Evolutionary conservation across 1,284 basidiomycete species (phyloP), one percentile per base, ranked within the genome.

Genomic region (Phellinidium pouzarii): DNA sequence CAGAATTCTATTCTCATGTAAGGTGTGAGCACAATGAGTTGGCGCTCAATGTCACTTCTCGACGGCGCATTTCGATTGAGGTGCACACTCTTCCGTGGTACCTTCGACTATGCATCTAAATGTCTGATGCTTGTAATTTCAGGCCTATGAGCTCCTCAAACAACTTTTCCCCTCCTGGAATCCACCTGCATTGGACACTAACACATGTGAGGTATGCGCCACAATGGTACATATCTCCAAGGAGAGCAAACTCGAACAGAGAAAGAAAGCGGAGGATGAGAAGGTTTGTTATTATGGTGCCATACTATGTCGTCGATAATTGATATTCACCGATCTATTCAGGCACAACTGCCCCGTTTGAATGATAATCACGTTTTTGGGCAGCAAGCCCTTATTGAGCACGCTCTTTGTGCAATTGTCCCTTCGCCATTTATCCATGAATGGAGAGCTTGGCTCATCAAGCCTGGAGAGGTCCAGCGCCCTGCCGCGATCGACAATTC

Each of bases 401-500:
- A 48, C 36, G 20, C 26, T 20, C 68, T 74, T 7, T 83, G 74
- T 59, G 82, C 81, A 5, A 68, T 87, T 34, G 65, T 88, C 40
- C 76, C 84, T 14, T 68, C 75, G 14, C 67, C 70, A 4, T 90
- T 90, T 59, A 67, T 85, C 45, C 78, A 74, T 37, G 63, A 68
- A 37, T 90, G 87, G 87, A 74, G 74, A 57, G 73, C 76, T 58
- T 90, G 87, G 87, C 63, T 84, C 5, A 66, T 68, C 52, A 77
- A 75, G 50, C 86, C 87, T 14, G 68, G 71, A 9, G 76, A 79
- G 50, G 60, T 70, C 51, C 58, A 68, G 26, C 78, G 85, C 38
- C 87, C 88, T 1, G 72, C 73, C n/a, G 53, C 49, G 5, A 64
- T 90, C 44, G 80, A 88, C 62, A 89, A 82, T 58, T 67, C 71